A percentile compares a stretch with the other conserved stretches of the same genome.
Conservation (phyloP, 768 basidiomycete genomes). For the Leccinum truebloodii region DNA sequence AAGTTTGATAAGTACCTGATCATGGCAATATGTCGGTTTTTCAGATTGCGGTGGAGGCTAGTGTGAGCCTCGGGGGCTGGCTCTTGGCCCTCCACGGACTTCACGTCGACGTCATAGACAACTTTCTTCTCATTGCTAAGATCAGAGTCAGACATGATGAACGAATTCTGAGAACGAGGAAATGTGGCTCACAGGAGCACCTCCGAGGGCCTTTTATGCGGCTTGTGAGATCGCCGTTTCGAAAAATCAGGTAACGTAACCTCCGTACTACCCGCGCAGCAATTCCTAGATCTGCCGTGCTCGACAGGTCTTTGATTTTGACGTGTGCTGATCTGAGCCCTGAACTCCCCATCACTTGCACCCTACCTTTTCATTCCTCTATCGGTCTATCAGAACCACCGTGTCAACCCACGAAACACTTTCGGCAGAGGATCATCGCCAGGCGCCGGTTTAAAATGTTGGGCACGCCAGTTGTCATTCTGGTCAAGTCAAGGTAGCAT, state of each 20-base stretch:
- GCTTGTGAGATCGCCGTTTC: background rate
- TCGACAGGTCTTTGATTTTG: background rate
- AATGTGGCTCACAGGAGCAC: background rate
- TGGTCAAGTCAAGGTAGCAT: background rate
- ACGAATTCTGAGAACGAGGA: background rate
- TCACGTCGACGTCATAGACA: slow-evolving; percentile 1
- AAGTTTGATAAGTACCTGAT: slow-evolving; percentile 24
- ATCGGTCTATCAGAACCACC: background rate
- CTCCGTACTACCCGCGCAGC: background rate
- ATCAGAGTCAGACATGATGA: slow-evolving; percentile 13
- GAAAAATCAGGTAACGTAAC: background rate
- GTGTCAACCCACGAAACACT: background rate
- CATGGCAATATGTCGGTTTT: slow-evolving; percentile 39
- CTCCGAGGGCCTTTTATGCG: background rate
- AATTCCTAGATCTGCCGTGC: background rate
- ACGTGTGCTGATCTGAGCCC: background rate
- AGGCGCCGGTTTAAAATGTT: background rate
- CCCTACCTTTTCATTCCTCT: background rate
- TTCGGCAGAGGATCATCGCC: background rate
- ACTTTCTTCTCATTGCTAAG: background rate
- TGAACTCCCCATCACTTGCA: background rate
- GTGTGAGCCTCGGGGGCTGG: background rate
- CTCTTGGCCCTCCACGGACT: slow-evolving; percentile 14
- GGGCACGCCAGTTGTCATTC: background rate
- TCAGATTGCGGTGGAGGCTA: slow-evolving; percentile 29